Percentiles rank a stretch among this genome's conserved stretches.
Conservation (phyloP, 106 monocot species). For the Amphibolis antarctica region DNA sequence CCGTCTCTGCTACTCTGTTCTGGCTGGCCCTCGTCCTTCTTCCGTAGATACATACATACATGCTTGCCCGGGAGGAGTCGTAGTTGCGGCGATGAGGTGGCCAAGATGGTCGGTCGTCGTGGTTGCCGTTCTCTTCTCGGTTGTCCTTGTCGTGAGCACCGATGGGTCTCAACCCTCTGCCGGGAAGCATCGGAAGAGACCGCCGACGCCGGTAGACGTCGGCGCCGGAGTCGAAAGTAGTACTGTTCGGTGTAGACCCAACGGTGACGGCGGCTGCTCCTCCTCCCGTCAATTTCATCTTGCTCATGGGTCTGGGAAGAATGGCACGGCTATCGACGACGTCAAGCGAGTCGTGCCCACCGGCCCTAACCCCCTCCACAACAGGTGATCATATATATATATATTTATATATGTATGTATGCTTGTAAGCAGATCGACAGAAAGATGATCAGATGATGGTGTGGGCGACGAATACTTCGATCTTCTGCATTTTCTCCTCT, state of each 20-base stretch:
- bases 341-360: slow-evolving; percentile 47
- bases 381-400: too few species aligned
- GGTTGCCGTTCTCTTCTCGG: slow-evolving; percentile 13
- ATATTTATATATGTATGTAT: too few species aligned
- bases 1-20: not conserved
- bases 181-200: not conserved
- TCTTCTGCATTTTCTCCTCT: not conserved
- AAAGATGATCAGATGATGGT: not conserved
- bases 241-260: slow-evolving; percentile 7
- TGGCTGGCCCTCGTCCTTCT: too few species aligned
- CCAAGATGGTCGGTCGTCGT: not conserved
- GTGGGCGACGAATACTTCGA: not conserved
- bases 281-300: not conserved
- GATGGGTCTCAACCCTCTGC: slow-evolving; percentile 1
- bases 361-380: slow-evolving; percentile 67
- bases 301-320: not conserved
- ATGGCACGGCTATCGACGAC: slow-evolving; percentile 19
- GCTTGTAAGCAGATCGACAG: not conserved
- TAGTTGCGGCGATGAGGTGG: slow-evolving; percentile 16
- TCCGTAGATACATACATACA: too few species aligned
- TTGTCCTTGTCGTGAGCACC: not conserved
- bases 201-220: not conserved
- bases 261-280: not conserved
- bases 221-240: slow-evolving; percentile 5
- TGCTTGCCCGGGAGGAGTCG: not conserved